A percentile compares a stretch with the other conserved stretches of the same genome.
Conservation (phyloP, 1,284 basidiomycete species). For the Volvariella volvacea region DNA sequence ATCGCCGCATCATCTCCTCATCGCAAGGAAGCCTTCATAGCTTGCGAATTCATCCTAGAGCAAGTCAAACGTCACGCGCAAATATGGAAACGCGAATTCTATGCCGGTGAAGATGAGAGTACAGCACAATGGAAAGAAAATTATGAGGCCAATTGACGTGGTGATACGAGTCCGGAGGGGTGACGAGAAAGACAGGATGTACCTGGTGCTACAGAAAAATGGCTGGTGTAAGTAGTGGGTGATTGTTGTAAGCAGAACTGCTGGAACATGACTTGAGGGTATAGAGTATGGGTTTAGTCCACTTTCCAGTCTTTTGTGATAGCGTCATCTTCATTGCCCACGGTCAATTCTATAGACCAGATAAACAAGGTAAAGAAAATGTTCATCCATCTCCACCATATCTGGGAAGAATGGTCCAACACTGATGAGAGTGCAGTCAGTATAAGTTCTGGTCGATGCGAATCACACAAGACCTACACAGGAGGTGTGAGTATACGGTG, state of each 20-base stretch:
- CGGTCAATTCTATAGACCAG: constrained; percentile 75
- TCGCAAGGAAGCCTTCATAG: constrained; percentile 73
- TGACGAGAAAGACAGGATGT: neutral
- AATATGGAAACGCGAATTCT: constrained; percentile 89
- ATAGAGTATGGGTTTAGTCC: constrained; percentile 38
- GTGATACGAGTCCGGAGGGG: constrained; percentile 65
- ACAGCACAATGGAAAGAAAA: constrained; percentile 76
- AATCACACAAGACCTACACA: constrained; percentile 43
- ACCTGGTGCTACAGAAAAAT: neutral
- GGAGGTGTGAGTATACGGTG: constrained; percentile 78
- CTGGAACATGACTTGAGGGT: neutral
- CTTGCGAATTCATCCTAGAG: constrained; percentile 79
- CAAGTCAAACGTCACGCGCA: constrained; percentile 77
- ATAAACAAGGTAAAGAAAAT: constrained; percentile 77
- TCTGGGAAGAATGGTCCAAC: constrained; percentile 76
- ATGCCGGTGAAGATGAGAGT: constrained; percentile 56
- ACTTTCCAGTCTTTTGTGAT: constrained; percentile 72
- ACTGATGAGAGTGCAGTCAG: constrained; percentile 34
- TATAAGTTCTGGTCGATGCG: neutral
- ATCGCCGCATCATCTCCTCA: constrained; percentile 85
- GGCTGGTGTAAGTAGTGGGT: no score
- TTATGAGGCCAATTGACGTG: constrained; percentile 10
- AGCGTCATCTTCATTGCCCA: constrained; percentile 70
- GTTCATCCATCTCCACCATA: constrained; percentile 88
- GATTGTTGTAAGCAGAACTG: no score